These are phyloP conservation scores for Lactarius quietus DNA, from an alignment of 768 basidiomycete genomes.

Conservation along the genomic window DNA sequence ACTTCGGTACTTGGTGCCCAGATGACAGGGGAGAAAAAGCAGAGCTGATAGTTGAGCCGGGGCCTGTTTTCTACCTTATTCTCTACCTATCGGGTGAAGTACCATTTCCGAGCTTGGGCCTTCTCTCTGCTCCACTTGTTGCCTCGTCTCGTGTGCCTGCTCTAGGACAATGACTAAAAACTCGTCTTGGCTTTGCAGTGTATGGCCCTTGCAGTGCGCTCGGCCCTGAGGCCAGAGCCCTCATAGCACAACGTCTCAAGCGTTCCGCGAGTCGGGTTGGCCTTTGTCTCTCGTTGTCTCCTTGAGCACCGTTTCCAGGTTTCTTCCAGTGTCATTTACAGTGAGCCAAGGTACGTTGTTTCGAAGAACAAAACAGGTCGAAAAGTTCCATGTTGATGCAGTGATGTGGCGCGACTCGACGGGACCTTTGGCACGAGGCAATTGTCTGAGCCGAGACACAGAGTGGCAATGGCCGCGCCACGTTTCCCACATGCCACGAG, in stretches of 20 bases:
- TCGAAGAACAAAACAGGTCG: neutral
- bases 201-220: neutral
- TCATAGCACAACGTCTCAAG: neutral
- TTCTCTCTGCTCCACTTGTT: too few relatives aligned
- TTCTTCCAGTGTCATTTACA: neutral
- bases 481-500: neutral
- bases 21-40: neutral
- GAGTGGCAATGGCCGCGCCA: neutral
- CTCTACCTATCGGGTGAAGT: too few relatives aligned
- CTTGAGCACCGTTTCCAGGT: conserved; percentile 5
- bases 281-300: neutral
- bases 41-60: too few relatives aligned
- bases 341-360: neutral
- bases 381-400: neutral
- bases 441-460: too few relatives aligned
- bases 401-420: neutral
- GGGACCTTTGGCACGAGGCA: too few relatives aligned
- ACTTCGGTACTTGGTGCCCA: neutral
- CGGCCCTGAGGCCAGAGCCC: neutral
- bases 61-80: neutral
- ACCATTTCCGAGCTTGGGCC: too few relatives aligned
- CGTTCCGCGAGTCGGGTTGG: neutral
- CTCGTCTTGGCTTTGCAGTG: neutral
- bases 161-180: neutral
- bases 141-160: neutral